Conservation (phyloP, 73 alveolate species). For the Paramecium bursaria region DNA sequence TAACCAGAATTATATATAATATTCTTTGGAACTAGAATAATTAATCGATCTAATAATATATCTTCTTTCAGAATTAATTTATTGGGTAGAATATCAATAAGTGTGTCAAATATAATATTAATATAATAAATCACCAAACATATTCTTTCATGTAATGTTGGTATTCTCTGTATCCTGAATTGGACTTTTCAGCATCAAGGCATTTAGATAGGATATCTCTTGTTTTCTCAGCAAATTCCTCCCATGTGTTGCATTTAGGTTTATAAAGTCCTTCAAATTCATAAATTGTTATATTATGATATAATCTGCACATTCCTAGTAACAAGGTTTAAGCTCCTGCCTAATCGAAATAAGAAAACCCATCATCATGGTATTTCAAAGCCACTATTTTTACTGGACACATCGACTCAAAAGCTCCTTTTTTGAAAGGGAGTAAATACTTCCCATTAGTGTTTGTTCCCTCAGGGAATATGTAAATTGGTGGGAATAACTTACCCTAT, state of each 20-base stretch:
- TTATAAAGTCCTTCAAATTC: constrained; percentile 61
- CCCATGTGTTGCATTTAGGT: constrained; percentile 59
- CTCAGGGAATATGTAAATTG: constrained; percentile 92
- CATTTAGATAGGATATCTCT: constrained; percentile 32
- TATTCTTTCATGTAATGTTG: constrained; percentile 1
- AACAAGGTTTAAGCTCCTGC: neutral
- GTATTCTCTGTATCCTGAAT: constrained; percentile 59
- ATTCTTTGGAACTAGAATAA: no score
- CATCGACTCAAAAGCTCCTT: constrained; percentile 90
- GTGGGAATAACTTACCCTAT: constrained; percentile 74
- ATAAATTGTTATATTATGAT: constrained; percentile 36
- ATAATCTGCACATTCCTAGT: neutral
- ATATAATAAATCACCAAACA: no score
- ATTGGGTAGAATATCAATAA: no score
- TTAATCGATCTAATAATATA: no score
- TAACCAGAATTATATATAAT: no score
- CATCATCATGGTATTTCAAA: constrained; percentile 69
- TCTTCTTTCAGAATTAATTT: no score
- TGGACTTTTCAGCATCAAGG: neutral
- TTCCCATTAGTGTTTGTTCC: constrained; percentile 94
- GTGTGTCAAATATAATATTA: no score
- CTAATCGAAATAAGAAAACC: constrained; percentile 60
- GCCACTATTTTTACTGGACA: constrained; percentile 85
- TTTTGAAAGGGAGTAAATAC: constrained; percentile 82
- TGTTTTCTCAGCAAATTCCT: constrained; percentile 43